Base-by-base conservation (phyloP, 805 yeast genomes). In the Cyberlindnera maritima region DNA sequence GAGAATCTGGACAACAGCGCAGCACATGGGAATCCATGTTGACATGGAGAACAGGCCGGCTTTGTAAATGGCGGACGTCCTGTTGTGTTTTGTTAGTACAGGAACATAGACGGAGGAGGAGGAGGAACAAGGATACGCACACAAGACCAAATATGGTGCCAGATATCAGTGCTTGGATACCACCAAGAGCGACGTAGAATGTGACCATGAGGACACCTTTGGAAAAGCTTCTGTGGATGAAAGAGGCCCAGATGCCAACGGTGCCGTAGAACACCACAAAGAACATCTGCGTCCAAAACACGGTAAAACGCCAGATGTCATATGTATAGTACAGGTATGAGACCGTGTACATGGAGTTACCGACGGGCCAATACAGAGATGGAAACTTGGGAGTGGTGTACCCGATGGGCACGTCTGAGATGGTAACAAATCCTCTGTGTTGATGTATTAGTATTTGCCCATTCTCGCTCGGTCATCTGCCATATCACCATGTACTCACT, bases 11-110 rank as follows among this genome's bases (percentile, higher is more conserved):
- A 85, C 76, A 2, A 85, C 65, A 0, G 82, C 95, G 80, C 91
- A 88, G 46, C 85, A 77, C 54, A 92, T 75, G 0, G 99, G 98
- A 8, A 92, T 80, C 99, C 99, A 92, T 0, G 97, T 88, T 12
- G 95, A 84, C 95, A 94, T 88, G 19, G 85, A 77, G 57, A 92
- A 80, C 20, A 85, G 74, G 0, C 96, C 96, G 0, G 96, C 81
- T 45, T 76, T 72, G 67, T 91, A 91, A 8, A 90, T 76, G 1
- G 89, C 86, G 31, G 83, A 41, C n/a, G 44, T 41, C 4, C 54
- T 53, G 38, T 18, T 19, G 25, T 2, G 15, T 8, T 25, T 19
- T 36, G 56, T 32, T 52, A 45, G 50, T 43, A 33, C n/a, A n/a
- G n/a, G n/a, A n/a, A 5, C 2, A 17, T 6, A 6, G 8, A 5